These are phyloP conservation scores for Picea glauca DNA, from an alignment of 75 land plant species.

Conservation along the genomic window DNA sequence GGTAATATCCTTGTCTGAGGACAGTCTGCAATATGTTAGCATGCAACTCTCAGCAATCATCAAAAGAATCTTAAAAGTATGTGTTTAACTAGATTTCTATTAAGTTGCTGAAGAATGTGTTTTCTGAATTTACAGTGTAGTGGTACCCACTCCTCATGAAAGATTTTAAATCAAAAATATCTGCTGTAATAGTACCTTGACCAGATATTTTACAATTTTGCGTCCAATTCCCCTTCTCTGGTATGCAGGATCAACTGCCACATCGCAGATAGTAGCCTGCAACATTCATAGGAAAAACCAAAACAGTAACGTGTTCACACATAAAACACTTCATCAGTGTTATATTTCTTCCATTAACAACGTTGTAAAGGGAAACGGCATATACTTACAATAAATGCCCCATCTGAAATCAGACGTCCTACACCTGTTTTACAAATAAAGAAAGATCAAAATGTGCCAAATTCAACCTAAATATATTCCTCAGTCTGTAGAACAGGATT, in stretches of 20 bases:
- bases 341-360: background rate
- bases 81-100: no score
- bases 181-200: slow-evolving; percentile 20
- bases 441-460: background rate
- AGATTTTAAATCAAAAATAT: background rate
- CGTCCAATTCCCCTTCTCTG: slow-evolving; percentile 44
- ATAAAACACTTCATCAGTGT: background rate
- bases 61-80: background rate
- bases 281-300: background rate
- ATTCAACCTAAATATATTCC: background rate
- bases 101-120: no score
- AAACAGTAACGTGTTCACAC: background rate
- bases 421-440: slow-evolving; percentile 25
- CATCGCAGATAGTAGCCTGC: slow-evolving; percentile 48
- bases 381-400: slow-evolving; percentile 45
- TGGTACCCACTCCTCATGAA: background rate
- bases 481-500: no score
- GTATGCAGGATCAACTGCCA: slow-evolving; percentile 44
- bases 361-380: background rate
- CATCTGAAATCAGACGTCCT: slow-evolving; percentile 48
- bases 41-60: background rate
- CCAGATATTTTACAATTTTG: slow-evolving; percentile 33
- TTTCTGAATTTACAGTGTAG: background rate
- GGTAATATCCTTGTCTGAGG: background rate
- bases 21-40: background rate